These are phyloP conservation scores for Leptosphaerulina australis DNA, from an alignment of 2,329 filamentous ascomycete genomes.

Conservation along the genomic window DNA sequence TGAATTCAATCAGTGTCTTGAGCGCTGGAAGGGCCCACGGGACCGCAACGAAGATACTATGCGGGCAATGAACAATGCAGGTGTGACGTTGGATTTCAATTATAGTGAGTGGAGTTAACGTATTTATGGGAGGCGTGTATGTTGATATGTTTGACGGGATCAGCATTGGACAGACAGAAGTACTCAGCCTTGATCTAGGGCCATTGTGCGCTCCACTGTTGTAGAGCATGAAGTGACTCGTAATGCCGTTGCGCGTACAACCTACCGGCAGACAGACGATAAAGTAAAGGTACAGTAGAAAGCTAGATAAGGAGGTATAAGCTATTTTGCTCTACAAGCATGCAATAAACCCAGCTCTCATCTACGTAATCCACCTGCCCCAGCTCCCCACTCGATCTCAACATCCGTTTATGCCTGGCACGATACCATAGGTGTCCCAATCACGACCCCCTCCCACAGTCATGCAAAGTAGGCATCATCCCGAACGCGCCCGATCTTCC, in stretches of 20 bases:
- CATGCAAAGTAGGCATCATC: neutral
- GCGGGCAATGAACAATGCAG: neutral
- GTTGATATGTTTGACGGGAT: no score
- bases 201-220: no score
- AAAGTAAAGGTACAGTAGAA: no score
- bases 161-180: neutral
- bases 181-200: no score
- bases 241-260: no score
- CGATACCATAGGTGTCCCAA: constrained; percentile 2
- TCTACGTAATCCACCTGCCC: neutral
- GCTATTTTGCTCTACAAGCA: neutral
- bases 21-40: neutral
- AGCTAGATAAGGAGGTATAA: neutral
- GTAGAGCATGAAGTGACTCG: no score
- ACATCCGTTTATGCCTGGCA: constrained; percentile 5
- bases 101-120: neutral
- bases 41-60: neutral
- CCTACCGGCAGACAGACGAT: no score
- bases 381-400: neutral
- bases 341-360: neutral
- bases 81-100: neutral
- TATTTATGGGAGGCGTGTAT: constrained; percentile 2
- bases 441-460: neutral
- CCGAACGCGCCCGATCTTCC: constrained; percentile 7
- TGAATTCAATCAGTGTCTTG: neutral